Evolutionary conservation across 352 stramenopile species (phyloP), one percentile per base, ranked within the genome.

Genomic region (Poterioochromonas sp.): DNA sequence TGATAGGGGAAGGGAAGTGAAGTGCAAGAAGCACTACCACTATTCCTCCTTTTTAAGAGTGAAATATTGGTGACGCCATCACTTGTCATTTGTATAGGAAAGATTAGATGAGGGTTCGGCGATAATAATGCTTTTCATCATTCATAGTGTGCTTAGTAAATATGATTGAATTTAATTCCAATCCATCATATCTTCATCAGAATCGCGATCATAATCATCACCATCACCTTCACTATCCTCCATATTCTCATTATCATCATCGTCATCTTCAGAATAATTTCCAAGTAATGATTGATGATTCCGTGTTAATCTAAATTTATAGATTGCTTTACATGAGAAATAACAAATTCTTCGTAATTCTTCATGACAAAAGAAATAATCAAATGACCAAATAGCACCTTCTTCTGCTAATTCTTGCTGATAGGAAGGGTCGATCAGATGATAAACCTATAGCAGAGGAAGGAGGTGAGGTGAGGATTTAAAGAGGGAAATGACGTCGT

Each of bases 191-290:
- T 68, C 58, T 32, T 35, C 58, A 39, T 68, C 58, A 5, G 58
- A 68, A 12, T 68, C 63, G 15, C 26, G 2, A 29, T 11, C 22
- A 1, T 84, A 34, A 79, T 87, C 47, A 74, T 79, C 64, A 79
- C 82, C 54, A 82, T 84, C 60, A 81, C 83, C 62, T 81, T 86
- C 39, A 71, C 79, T 20, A 80, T 29, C 35, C 29, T 73, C 63
- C 18, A 34, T 29, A 26, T 73, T 29, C 63, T 47, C 11, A 20
- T 15, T 29, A 26, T 32, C 35, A 1, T 73, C 29, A 5, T 40
- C 29, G 20, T 73, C 63, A 15, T 49, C 63, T 29, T 73, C 63
- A 47, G 29, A 15, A 35, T 68, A 8, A 73, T 73, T 29, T 15
- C 63, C 35, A 43, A 26, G n/a, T n/a, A 40, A 3, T 29, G 8